Percentiles rank a stretch among this genome's conserved stretches.
phyloP scores from a whole-genome alignment of 2,329 filamentous ascomycete species.

The Pseudopithomyces chartarum region DNA sequence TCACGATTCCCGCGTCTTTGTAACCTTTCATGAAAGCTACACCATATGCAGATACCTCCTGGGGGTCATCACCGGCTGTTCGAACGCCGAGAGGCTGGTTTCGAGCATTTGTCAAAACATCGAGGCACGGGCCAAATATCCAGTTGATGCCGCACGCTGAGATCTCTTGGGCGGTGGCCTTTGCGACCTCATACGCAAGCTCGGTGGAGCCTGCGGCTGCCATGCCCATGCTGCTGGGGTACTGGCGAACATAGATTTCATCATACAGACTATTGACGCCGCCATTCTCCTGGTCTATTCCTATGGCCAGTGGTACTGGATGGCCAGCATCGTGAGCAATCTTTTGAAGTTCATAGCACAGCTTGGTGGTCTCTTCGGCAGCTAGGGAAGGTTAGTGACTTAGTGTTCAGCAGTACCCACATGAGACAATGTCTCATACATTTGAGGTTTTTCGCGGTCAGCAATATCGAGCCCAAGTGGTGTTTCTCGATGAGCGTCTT shows the following conservation, averaged over 20 bases:
- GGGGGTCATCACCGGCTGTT: conserved; percentile 88
- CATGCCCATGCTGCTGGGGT: conserved; percentile 94
- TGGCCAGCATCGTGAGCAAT: conserved; percentile 91
- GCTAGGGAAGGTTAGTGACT: conserved; percentile 59
- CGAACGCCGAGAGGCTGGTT: conserved; percentile 90
- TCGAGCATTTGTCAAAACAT: conserved; percentile 90
- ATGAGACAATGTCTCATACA: conserved; percentile 57
- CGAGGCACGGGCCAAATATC: conserved; percentile 90
- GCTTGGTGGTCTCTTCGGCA: conserved; percentile 83
- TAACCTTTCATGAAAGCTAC: conserved; percentile 91
- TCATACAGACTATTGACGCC: conserved; percentile 97
- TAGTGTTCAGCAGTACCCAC: conserved; percentile 10
- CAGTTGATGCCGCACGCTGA: conserved; percentile 93
- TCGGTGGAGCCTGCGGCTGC: conserved; percentile 88
- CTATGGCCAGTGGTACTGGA: conserved; percentile 85
- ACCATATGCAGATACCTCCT: conserved; percentile 91
- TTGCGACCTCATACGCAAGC: conserved; percentile 86
- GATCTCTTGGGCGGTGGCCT: conserved; percentile 90
- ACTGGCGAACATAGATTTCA: conserved; percentile 93
- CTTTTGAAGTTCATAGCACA: conserved; percentile 90
- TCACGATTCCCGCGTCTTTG: conserved; percentile 85
- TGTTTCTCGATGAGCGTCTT: conserved; percentile 79
- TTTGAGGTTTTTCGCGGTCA: conserved; percentile 85
- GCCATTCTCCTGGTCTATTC: conserved; percentile 95
- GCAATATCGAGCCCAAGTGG: conserved; percentile 84